phyloP scores from a whole-genome alignment of 805 yeast genomes.

The Monosporozyma siamensis region DNA sequence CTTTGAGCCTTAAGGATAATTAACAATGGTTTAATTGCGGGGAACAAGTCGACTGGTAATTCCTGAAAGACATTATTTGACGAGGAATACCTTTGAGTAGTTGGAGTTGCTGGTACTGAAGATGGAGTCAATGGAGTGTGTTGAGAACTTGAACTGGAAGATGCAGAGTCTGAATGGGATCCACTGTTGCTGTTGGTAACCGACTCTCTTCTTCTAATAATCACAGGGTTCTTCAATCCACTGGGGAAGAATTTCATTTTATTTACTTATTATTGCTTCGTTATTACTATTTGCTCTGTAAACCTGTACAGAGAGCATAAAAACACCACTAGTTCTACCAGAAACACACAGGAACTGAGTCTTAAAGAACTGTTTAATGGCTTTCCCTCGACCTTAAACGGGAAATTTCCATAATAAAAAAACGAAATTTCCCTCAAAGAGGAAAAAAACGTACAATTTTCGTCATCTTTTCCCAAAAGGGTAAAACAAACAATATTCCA shows the following conservation, averaged over 20 bases:
- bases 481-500: no score
- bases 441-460: neutral
- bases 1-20: slow-evolving; percentile 12
- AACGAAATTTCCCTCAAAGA: neutral
- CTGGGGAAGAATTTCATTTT: slow-evolving; percentile 1
- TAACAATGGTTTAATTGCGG: slow-evolving; percentile 10
- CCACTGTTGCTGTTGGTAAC: neutral
- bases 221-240: slow-evolving; percentile 1
- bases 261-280: neutral
- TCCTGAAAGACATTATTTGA: slow-evolving; percentile 7
- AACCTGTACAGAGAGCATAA: neutral
- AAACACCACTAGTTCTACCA: no score
- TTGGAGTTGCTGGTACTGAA: slow-evolving; percentile 1
- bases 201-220: neutral
- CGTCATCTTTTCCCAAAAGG: no score
- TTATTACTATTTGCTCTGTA: neutral
- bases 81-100: neutral
- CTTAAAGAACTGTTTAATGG: no score
- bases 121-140: slow-evolving; percentile 1
- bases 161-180: neutral
- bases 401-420: neutral
- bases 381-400: neutral
- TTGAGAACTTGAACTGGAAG: slow-evolving; percentile 1
- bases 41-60: slow-evolving; percentile 9
- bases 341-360: no score